phyloP scores from a whole-genome alignment of 164 flowering plant genomes.

The Macadamia tetraphylla region DNA sequence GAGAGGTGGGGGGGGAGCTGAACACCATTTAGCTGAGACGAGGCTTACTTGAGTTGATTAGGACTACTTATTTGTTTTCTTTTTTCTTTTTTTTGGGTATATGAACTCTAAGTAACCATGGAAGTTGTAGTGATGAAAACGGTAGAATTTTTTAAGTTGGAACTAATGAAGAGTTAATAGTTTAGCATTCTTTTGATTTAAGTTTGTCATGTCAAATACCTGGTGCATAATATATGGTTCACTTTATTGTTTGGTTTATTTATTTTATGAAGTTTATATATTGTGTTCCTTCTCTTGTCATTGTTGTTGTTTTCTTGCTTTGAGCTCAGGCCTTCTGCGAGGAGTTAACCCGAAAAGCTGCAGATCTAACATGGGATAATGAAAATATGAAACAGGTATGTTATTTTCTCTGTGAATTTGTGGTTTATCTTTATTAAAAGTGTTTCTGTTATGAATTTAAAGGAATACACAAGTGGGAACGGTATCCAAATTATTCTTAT shows the following conservation, averaged over 20 bases:
- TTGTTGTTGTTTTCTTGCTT: not conserved
- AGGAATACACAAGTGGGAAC: not conserved
- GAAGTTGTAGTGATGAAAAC: not conserved
- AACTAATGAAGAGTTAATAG: not conserved
- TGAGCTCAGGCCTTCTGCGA: constrained; percentile 59
- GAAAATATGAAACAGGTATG: constrained; percentile 64
- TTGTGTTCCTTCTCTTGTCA: not conserved
- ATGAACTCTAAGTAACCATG: not conserved
- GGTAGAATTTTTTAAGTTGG: not conserved
- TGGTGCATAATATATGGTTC: not conserved
- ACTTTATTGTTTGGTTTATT: not conserved
- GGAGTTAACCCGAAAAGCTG: constrained; percentile 64
- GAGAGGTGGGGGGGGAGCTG: too few species aligned
- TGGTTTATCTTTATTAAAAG: not conserved
- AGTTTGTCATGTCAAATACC: not conserved
- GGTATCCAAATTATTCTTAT: not conserved
- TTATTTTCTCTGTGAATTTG: not conserved
- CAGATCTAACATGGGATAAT: constrained; percentile 58
- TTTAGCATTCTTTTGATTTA: not conserved
- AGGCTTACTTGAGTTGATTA: too few species aligned
- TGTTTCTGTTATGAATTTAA: not conserved
- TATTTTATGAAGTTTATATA: not conserved
- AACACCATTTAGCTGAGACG: too few species aligned
- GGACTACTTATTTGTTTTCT: too few species aligned
- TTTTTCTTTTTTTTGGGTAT: not conserved